phyloP scores from a whole-genome alignment of 2,329 filamentous ascomycete species.

The Botryotinia calthae region DNA sequence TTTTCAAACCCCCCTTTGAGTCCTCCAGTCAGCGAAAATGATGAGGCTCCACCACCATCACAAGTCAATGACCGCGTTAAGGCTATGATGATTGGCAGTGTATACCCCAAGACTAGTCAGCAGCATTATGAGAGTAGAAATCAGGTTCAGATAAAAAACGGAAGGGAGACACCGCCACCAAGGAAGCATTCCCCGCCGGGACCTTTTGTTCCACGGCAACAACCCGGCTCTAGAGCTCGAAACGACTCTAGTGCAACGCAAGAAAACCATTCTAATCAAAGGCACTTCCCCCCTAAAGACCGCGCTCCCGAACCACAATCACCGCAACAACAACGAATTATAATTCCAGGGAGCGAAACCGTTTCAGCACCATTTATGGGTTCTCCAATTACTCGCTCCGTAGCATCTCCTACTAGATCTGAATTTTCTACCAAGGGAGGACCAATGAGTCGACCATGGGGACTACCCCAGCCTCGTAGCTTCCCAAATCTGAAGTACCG shows the following conservation, averaged over 20 bases:
- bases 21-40: constrained; percentile 68
- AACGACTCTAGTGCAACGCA: constrained; percentile 47
- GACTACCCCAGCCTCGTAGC: constrained; percentile 24
- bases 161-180: constrained; percentile 58
- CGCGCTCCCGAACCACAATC: constrained; percentile 27
- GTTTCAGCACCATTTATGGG: constrained; percentile 31
- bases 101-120: constrained; percentile 69
- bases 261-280: constrained; percentile 48
- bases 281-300: constrained; percentile 39
- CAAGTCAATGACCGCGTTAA: constrained; percentile 77
- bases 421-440: constrained; percentile 18
- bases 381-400: constrained; percentile 29
- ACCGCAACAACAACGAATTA: constrained; percentile 21
- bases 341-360: constrained; percentile 26
- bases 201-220: constrained; percentile 32
- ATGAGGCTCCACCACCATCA: constrained; percentile 65
- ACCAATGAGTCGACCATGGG: constrained; percentile 18
- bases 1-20: constrained; percentile 57
- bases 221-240: constrained; percentile 43
- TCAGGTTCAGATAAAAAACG: constrained; percentile 76
- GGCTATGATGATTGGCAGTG: constrained; percentile 65
- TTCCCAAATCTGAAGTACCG: constrained; percentile 31
- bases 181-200: constrained; percentile 33
- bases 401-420: constrained; percentile 24
- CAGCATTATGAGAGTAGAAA: constrained; percentile 82